These are phyloP conservation scores for Friedmanniomyces simplex DNA, from an alignment of 495 filamentous ascomycete genomes.

Conservation along the genomic window DNA sequence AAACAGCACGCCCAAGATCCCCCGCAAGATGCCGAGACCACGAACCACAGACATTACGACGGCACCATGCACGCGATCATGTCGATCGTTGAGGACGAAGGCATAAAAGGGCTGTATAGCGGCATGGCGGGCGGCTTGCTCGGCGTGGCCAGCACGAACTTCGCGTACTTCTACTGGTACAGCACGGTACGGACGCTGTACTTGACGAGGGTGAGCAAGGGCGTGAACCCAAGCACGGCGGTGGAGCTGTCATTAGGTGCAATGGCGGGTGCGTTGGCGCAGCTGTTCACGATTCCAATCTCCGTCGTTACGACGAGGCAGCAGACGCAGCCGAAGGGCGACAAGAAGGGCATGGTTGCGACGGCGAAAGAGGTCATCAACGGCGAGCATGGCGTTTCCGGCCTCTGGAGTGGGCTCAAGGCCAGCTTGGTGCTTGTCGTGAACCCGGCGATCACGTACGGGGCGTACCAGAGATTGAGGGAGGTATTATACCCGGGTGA, in stretches of 20 bases:
- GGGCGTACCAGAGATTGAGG: conserved; percentile 86
- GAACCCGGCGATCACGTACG: conserved; percentile 97
- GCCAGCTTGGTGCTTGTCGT: conserved; percentile 93
- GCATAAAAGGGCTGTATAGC: conserved; percentile 71
- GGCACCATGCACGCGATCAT: conserved; percentile 78
- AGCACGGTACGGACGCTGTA: conserved; percentile 78
- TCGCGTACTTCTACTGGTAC: conserved; percentile 99
- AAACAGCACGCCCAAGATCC: conserved; percentile 42
- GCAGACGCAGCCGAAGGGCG: conserved; percentile 76
- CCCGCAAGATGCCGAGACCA: conserved; percentile 30
- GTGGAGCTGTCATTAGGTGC: conserved; percentile 82
- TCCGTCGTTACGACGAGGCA: conserved; percentile 92
- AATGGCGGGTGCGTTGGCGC: conserved; percentile 78
- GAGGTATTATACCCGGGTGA: conserved; percentile 69
- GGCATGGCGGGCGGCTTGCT: conserved; percentile 78
- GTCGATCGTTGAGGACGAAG: conserved; percentile 78
- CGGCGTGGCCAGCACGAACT: conserved; percentile 94
- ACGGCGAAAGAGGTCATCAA: conserved; percentile 82
- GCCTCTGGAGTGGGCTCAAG: conserved; percentile 91
- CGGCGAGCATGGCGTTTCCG: conserved; percentile 79
- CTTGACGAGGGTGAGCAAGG: conserved; percentile 50
- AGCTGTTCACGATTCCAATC: conserved; percentile 93
- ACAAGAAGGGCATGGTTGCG: conserved; percentile 77
- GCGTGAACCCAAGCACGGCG: conserved; percentile 64
- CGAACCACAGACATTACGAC: conserved; percentile 54